Percentiles rank a stretch among this genome's conserved stretches.
Conservation (phyloP, 345 rosid genomes). For the Ricinus communis region DNA sequence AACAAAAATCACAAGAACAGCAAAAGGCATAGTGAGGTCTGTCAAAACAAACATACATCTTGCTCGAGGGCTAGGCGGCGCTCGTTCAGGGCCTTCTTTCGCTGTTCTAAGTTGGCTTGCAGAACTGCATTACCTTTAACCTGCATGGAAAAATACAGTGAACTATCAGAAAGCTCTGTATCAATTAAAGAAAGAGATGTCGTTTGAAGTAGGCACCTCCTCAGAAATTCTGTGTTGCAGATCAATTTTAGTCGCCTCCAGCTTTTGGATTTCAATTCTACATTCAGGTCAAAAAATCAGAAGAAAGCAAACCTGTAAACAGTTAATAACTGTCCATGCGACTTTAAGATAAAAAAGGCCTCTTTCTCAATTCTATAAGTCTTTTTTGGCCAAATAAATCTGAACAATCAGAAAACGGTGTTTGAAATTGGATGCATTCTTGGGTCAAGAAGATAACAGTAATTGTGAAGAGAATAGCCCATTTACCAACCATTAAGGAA, state of each 20-base stretch:
- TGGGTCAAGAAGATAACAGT: neutral
- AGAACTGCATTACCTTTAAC: slow-evolving; percentile 60
- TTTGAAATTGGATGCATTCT: neutral
- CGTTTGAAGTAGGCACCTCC: slow-evolving; percentile 51
- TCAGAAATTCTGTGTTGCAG: slow-evolving; percentile 61
- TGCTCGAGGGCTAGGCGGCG: slow-evolving; percentile 70
- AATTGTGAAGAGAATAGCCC: neutral
- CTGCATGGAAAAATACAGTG: slow-evolving; percentile 35
- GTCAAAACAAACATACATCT: slow-evolving; percentile 52
- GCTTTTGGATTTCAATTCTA: slow-evolving; percentile 70
- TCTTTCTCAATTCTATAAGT: neutral
- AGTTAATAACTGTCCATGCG: neutral
- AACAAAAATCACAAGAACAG: slow-evolving; percentile 6
- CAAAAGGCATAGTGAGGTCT: neutral
- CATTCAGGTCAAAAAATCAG: slow-evolving; percentile 7
- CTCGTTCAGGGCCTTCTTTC: slow-evolving; percentile 61
- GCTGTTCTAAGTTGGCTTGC: slow-evolving; percentile 55
- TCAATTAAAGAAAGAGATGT: too few relatives aligned
- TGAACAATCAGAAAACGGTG: neutral
- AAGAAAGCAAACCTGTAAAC: neutral
- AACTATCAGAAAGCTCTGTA: slow-evolving; percentile 3
- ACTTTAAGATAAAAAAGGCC: neutral
- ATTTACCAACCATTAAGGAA: neutral
- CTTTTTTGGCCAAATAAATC: neutral
- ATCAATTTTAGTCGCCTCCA: slow-evolving; percentile 60